A percentile compares a stretch with the other conserved stretches of the same genome.
Evolutionary conservation across 1,284 basidiomycete genomes (phyloP).

Genomic region (Leccinum angustisporum): DNA sequence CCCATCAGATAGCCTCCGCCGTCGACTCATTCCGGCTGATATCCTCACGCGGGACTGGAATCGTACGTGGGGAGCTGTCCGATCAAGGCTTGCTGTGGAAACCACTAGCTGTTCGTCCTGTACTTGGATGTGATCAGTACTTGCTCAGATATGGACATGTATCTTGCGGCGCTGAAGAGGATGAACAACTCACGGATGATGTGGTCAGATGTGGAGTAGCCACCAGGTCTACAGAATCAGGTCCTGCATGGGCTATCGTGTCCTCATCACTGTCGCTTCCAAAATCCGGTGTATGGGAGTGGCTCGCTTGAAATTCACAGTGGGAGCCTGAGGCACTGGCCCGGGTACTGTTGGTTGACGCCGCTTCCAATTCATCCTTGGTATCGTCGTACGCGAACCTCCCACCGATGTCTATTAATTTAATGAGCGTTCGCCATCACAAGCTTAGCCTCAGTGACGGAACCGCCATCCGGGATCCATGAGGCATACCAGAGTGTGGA

Average conservation of each 20-base stretch:
- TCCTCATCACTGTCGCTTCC: constrained; percentile 20
- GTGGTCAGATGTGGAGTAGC: not conserved
- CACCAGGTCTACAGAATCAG: not conserved
- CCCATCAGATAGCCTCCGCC: constrained; percentile 24
- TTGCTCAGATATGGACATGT: not conserved
- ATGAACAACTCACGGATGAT: constrained; percentile 22
- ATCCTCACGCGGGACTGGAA: constrained; percentile 60
- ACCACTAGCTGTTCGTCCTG: constrained; percentile 14
- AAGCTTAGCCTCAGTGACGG: not conserved
- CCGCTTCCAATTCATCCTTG: constrained; percentile 9
- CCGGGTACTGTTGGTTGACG: not conserved
- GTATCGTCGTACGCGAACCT: constrained; percentile 11
- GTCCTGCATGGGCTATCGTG: not conserved
- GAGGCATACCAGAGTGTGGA: constrained; percentile 15
- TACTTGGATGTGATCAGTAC: constrained; percentile 16
- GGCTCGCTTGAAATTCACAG: constrained; percentile 6
- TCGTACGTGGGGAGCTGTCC: constrained; percentile 42
- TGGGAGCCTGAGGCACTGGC: not conserved
- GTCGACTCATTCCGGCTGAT: constrained; percentile 45
- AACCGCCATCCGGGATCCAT: not conserved
- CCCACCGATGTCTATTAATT: constrained; percentile 3
- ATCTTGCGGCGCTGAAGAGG: not conserved
- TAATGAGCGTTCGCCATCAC: constrained; percentile 7
- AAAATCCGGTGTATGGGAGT: not conserved
- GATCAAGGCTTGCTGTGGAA: constrained; percentile 9